A percentile compares a stretch with the other conserved stretches of the same genome.
Evolutionary conservation across 225 moss, liverwort and hornwort species (phyloP).

Genomic region (Bryoerythrophyllum caledonicum): DNA sequence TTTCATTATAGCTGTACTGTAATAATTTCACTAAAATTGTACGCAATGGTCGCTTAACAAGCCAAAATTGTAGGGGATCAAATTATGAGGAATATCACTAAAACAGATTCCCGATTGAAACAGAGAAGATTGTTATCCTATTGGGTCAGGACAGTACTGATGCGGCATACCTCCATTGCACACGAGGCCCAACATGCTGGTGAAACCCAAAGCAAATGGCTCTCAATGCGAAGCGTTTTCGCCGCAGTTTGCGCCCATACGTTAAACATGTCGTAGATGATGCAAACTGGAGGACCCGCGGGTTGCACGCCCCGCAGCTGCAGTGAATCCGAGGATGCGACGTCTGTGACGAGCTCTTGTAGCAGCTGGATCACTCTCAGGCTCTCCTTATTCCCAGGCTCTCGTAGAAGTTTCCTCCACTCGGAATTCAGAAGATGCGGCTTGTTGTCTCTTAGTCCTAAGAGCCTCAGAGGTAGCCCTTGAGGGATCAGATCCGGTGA

Average conservation of each 20-base stretch:
- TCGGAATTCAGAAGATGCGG: neutral
- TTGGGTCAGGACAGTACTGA: too few relatives aligned
- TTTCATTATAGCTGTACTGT: too few relatives aligned
- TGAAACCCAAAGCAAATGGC: slow-evolving; percentile 13
- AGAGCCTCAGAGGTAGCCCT: slow-evolving; percentile 9
- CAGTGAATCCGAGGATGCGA: neutral
- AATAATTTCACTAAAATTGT: too few relatives aligned
- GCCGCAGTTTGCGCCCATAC: slow-evolving; percentile 1
- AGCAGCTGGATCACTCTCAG: neutral
- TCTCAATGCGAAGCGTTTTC: slow-evolving; percentile 3
- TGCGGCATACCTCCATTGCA: neutral
- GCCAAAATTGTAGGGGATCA: too few relatives aligned
- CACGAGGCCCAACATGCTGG: neutral
- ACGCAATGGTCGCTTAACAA: too few relatives aligned
- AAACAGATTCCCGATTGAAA: too few relatives aligned
- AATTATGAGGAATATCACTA: too few relatives aligned
- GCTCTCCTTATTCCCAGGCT: too few relatives aligned
- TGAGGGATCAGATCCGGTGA: too few relatives aligned
- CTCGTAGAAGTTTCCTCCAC: neutral
- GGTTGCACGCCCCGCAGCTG: slow-evolving; percentile 17
- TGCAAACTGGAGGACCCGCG: neutral
- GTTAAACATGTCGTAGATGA: slow-evolving; percentile 5
- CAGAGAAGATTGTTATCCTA: too few relatives aligned
- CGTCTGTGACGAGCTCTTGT: neutral
- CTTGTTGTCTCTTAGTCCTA: too few relatives aligned